These are phyloP conservation scores for Pleomassaria siparia DNA, from an alignment of 2,329 filamentous ascomycete genomes.

Conservation along the genomic window DNA sequence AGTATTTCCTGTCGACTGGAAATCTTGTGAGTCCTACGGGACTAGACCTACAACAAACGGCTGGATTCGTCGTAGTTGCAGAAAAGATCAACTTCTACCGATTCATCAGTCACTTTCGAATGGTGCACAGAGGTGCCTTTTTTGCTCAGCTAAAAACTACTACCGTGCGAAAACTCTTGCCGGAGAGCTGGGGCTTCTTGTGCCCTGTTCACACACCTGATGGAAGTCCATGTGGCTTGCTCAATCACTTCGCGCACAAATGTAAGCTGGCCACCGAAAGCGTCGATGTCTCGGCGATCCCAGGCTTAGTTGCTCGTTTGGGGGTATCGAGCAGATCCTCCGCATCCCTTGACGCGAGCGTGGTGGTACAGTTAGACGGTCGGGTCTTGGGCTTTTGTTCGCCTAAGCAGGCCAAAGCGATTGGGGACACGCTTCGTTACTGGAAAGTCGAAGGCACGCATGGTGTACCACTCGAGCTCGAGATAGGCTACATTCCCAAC, in stretches of 20 bases:
- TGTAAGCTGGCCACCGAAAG: slow-evolving; percentile 81
- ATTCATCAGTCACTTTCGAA: slow-evolving; percentile 98
- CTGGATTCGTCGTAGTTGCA: slow-evolving; percentile 93
- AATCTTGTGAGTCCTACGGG: slow-evolving; percentile 90
- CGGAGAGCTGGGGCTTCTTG: slow-evolving; percentile 97
- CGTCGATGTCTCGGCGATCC: slow-evolving; percentile 73
- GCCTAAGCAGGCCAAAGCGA: slow-evolving; percentile 76
- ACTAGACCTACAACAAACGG: slow-evolving; percentile 89
- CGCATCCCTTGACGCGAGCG: slow-evolving; percentile 77
- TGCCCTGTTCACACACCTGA: slow-evolving; percentile 98
- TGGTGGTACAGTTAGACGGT: slow-evolving; percentile 88
- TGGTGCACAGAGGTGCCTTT: slow-evolving; percentile 98
- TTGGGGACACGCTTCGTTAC: slow-evolving; percentile 84
- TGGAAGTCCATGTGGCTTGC: slow-evolving; percentile 87
- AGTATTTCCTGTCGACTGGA: slow-evolving; percentile 96
- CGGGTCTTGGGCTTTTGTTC: slow-evolving; percentile 87
- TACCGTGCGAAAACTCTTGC: slow-evolving; percentile 89
- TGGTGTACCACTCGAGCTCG: slow-evolving; percentile 77
- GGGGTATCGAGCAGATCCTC: slow-evolving; percentile 77
- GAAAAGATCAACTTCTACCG: slow-evolving; percentile 99
- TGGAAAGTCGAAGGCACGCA: slow-evolving; percentile 93
- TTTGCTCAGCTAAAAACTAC: slow-evolving; percentile 98
- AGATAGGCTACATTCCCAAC: slow-evolving; percentile 87
- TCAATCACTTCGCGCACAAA: slow-evolving; percentile 95
- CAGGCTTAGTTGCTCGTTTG: slow-evolving; percentile 73